phyloP scores from a whole-genome alignment of 495 filamentous ascomycete genomes.

The Amniculicola lignicola region DNA sequence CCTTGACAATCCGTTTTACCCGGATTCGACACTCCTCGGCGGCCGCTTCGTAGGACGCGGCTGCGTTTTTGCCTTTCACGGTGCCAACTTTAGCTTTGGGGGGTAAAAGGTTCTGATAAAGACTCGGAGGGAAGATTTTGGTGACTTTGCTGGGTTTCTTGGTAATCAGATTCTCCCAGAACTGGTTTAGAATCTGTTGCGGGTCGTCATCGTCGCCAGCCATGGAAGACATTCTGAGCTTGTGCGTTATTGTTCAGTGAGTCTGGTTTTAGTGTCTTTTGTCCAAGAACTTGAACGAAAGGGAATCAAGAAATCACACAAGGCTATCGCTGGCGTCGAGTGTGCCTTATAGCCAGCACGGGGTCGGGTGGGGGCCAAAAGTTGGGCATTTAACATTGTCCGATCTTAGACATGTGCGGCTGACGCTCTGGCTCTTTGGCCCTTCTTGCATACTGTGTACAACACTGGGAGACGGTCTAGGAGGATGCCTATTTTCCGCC shows the following conservation, averaged over 20 bases:
- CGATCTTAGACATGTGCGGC: too few species aligned
- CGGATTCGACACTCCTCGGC: constrained; percentile 66
- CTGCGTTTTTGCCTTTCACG: constrained; percentile 53
- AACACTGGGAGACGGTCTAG: too few species aligned
- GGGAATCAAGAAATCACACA: neutral
- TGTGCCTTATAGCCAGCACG: too few species aligned
- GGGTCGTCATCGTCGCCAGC: constrained; percentile 42
- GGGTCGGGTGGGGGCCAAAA: too few species aligned
- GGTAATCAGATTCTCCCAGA: constrained; percentile 73
- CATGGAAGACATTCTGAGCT: constrained; percentile 12
- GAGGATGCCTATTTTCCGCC: too few species aligned
- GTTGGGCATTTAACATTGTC: too few species aligned
- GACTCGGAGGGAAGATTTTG: constrained; percentile 68
- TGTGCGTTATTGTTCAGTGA: too few species aligned
- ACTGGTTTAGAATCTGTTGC: constrained; percentile 67
- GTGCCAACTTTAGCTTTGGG: constrained; percentile 47
- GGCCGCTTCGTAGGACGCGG: constrained; percentile 69
- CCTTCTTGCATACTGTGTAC: too few species aligned
- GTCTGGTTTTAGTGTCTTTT: too few species aligned
- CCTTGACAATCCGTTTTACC: constrained; percentile 74
- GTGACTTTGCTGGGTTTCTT: constrained; percentile 62
- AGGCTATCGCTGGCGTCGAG: neutral
- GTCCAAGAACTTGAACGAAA: too few species aligned
- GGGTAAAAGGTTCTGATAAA: constrained; percentile 61
- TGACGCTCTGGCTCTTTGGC: too few species aligned